phyloP scores from a whole-genome alignment of 768 basidiomycete species.

The Hygrocybe punicea region DNA sequence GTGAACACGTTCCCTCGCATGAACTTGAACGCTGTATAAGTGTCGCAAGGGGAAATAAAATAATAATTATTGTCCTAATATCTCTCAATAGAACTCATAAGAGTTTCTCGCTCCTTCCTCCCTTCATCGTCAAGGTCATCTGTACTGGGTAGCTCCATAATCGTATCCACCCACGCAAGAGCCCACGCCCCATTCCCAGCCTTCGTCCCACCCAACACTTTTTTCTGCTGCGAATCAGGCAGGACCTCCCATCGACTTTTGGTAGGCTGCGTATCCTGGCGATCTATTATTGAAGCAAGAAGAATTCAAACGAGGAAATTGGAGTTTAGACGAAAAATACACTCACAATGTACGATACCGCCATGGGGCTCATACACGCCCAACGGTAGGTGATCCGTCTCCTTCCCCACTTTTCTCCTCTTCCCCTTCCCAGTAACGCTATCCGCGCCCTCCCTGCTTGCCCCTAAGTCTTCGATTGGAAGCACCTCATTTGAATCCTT shows the following conservation, averaged over 20 bases:
- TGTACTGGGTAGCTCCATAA: constrained; percentile 36
- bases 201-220: constrained; percentile 66
- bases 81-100: not conserved
- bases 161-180: constrained; percentile 70
- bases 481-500: constrained; percentile 22
- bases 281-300: constrained; percentile 55
- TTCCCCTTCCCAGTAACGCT: constrained; percentile 17
- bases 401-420: constrained; percentile 27
- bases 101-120: not conserved
- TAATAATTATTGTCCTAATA: too few species aligned
- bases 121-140: not conserved
- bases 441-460: constrained; percentile 24
- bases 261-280: constrained; percentile 74
- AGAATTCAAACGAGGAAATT: constrained; percentile 6
- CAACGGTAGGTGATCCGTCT: constrained; percentile 41
- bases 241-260: constrained; percentile 56
- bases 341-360: constrained; percentile 69
- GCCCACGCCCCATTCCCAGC: constrained; percentile 80
- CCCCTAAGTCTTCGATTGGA: constrained; percentile 20
- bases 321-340: not conserved
- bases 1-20: too few species aligned
- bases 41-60: too few species aligned
- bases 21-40: too few species aligned
- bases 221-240: constrained; percentile 44
- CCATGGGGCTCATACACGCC: constrained; percentile 85